Conservation (phyloP, 495 filamentous ascomycete genomes). For the Daldinia loculata region DNA sequence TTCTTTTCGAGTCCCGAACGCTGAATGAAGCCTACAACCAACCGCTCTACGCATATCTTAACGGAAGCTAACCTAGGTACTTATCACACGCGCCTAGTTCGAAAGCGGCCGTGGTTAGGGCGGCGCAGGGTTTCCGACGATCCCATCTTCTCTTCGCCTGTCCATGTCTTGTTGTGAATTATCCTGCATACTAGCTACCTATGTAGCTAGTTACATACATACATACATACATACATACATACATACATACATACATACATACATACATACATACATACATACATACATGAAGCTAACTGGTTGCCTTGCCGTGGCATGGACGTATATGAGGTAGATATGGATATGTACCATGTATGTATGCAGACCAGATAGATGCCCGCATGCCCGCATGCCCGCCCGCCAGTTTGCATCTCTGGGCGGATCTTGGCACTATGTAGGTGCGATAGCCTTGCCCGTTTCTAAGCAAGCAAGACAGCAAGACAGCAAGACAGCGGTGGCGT, state of each 20-base stretch:
- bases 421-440: not conserved
- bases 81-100: not conserved
- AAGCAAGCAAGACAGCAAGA: not conserved
- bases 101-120: not conserved
- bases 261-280: not conserved
- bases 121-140: slow-evolving; percentile 5
- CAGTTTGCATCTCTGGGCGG: slow-evolving; percentile 6
- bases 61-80: not conserved
- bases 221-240: not conserved
- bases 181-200: not conserved
- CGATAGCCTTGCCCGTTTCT: not conserved
- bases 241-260: not conserved
- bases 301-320: not conserved
- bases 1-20: not conserved
- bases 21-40: no score
- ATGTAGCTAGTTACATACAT: not conserved
- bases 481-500: not conserved
- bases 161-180: not conserved
- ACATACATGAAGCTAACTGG: not conserved
- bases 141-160: not conserved
- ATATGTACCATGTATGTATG: not conserved
- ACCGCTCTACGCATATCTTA: no score
- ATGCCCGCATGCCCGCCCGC: not conserved
- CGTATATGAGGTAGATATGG: not conserved
- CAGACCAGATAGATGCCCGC: not conserved